Evolutionary conservation across 257 asterid genomes (phyloP), one percentile per base, ranked within the genome.

Genomic region (Gentiana macrophylla): DNA sequence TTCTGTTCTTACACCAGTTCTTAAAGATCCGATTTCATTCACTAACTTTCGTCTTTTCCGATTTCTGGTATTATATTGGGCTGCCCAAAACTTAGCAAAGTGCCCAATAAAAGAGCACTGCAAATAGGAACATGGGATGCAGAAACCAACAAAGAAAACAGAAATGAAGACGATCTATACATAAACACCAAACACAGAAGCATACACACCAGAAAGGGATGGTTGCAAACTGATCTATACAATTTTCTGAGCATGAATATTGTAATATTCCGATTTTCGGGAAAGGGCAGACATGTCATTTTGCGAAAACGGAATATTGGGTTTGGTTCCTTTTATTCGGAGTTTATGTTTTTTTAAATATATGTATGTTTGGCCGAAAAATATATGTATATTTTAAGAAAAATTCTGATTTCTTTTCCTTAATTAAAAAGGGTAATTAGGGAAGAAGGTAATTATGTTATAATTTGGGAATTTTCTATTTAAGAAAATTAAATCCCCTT

Each of bases 71-170:
- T 48, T 45, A 66, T 24, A 69, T 81, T 80, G 0, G 80, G 82
- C 49, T 90, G 82, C 61, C 98, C 96, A 59, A 80, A 84, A 78
- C 94, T 90, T 57, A 90, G 65, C 52, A 90, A 79, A 55, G 83
- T 76, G 9, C 98, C 98, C 52, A 90, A 95, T 81, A 90, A 77
- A 68, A 79, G 63, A 65, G 94, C 89, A 74, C 96, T 90, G 70
- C 96, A 90, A 41, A 84, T 72, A 66, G 86, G 77, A 33, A 84
- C 75, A 69, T 96, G 98, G 44, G 87, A 90, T 48, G 74, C 74
- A 64, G 91, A 83, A 5, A 90, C 74, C 84, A 90, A 66, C 41
- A 86, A 9, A 7, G 94, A 84, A 62, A 90, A 90, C 48, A 84
- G n/a, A 13, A 79, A 82, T 36, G 98, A 96, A 43, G 74, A 84